These are phyloP conservation scores for Saussurea involucrata DNA, from an alignment of 129 eudicot species.

Conservation along the genomic window DNA sequence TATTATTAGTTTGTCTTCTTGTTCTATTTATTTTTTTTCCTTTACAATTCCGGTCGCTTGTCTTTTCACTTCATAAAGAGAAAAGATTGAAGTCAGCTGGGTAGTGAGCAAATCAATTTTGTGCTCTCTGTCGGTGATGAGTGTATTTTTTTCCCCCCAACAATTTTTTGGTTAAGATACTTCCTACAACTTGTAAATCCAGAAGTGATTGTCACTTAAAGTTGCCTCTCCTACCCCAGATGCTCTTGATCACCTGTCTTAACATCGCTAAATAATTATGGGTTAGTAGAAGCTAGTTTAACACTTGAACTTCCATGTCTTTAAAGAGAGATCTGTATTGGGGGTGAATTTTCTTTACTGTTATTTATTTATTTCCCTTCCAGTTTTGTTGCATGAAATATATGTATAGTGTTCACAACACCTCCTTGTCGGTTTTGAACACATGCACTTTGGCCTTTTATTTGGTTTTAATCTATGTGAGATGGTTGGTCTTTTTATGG, in stretches of 20 bases:
- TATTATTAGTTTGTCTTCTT: background rate
- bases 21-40: background rate
- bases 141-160: background rate
- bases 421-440: background rate
- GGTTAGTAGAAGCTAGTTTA: background rate
- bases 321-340: background rate
- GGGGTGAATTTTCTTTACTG: background rate
- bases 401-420: background rate
- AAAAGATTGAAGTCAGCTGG: background rate
- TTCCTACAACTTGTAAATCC: background rate
- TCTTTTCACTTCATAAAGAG: background rate
- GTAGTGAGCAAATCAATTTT: background rate
- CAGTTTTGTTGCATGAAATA: background rate
- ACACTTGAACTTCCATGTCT: background rate
- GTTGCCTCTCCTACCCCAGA: background rate
- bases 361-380: background rate
- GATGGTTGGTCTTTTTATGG: constrained; percentile 7
- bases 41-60: background rate
- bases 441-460: background rate
- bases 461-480: background rate
- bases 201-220: background rate
- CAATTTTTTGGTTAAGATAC: background rate
- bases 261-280: background rate
- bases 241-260: background rate
- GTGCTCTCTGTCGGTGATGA: background rate